Base-by-base conservation (phyloP, 192 early-diverging fungal species). In the Geranomyces variabilis region DNA sequence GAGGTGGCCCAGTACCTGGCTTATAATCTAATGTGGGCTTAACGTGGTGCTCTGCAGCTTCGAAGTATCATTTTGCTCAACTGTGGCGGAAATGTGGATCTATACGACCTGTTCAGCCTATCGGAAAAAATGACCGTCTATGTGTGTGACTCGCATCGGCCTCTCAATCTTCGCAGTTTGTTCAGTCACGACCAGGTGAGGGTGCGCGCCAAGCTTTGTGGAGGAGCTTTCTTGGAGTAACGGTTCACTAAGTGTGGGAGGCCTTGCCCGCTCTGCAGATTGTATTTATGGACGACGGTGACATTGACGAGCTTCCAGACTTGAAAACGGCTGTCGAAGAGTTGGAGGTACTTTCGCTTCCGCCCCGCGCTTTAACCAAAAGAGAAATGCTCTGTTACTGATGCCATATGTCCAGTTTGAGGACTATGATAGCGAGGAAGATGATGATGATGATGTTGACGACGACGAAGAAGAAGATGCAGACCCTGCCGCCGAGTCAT, bases 71-170 rank as follows among this genome's bases (percentile, higher is more conserved):
- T 95, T 51, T 82, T 93, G 74, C 78, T 98, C 47, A 96, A 96
- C 80, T 94, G 93, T 77, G 96, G 94, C 7, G 94, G 89, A 7
- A 70, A 89, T 17, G 83, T 93, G 30, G 90, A 96, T 43, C 66
- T 96, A 13, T 77, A 80, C 17, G 89, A 93, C 34, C 77, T 79
- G 28, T 76, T 95, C 56, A 62, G 49, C 0, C 72, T 93, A 24
- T 74, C 81, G 33, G 78, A 80, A 36, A 75, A 87, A 8, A 84
- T 93, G 26, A 88, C 81, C 0, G 80, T 96, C 6, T 87, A 94
- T 65, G 82, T 98, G 2, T 80, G 95, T 49, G 96, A 98, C 66
- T 93, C 90, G 58, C 95, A 93, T 67, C 79, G 96, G 49, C 96
- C 96, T 21, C 81, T 93, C 29, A 91, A 95, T 66, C 84, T 98